These are phyloP conservation scores for Encephalitozoon intestinalis DNA, from an alignment of 371 early-diverging fungal species.

Conservation along the genomic window DNA sequence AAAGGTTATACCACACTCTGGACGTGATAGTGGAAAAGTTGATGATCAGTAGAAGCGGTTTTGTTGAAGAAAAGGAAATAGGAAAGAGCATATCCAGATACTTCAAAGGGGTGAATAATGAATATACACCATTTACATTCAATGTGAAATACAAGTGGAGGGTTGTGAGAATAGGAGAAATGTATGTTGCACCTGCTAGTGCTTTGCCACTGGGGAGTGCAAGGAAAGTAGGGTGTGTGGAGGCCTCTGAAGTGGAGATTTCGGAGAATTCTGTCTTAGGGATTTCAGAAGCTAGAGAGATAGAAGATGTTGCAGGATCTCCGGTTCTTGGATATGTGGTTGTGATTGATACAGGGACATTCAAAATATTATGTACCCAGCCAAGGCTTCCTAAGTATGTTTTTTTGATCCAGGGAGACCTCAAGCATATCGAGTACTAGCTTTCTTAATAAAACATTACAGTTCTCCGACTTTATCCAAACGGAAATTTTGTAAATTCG, in stretches of 20 bases:
- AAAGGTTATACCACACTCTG: slow-evolving; percentile 50
- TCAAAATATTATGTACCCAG: slow-evolving; percentile 55
- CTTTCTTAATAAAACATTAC: neutral
- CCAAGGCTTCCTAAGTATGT: slow-evolving; percentile 46
- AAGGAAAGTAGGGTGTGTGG: slow-evolving; percentile 46
- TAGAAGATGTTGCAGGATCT: slow-evolving; percentile 50
- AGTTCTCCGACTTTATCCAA: neutral
- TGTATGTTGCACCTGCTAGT: slow-evolving; percentile 56
- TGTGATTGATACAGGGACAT: slow-evolving; percentile 41
- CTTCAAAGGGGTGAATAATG: slow-evolving; percentile 58
- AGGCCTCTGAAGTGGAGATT: slow-evolving; percentile 33
- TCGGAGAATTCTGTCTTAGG: slow-evolving; percentile 52
- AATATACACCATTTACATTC: slow-evolving; percentile 51
- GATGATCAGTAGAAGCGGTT: slow-evolving; percentile 42
- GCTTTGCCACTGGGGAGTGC: slow-evolving; percentile 59
- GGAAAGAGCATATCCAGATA: slow-evolving; percentile 52
- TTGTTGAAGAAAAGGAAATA: slow-evolving; percentile 42
- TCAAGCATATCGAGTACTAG: slow-evolving; percentile 52
- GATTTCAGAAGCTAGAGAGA: slow-evolving; percentile 51
- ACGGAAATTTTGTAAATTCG: neutral
- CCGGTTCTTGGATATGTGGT: slow-evolving; percentile 58
- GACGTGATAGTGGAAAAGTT: slow-evolving; percentile 22
- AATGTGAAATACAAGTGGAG: slow-evolving; percentile 40
- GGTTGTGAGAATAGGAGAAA: slow-evolving; percentile 56
- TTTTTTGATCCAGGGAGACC: slow-evolving; percentile 53